Percentiles rank a stretch among this genome's conserved stretches.
These are phyloP conservation scores for Solanum stenotomum DNA, from an alignment of 257 asterid genomes.

Conservation along the genomic window DNA sequence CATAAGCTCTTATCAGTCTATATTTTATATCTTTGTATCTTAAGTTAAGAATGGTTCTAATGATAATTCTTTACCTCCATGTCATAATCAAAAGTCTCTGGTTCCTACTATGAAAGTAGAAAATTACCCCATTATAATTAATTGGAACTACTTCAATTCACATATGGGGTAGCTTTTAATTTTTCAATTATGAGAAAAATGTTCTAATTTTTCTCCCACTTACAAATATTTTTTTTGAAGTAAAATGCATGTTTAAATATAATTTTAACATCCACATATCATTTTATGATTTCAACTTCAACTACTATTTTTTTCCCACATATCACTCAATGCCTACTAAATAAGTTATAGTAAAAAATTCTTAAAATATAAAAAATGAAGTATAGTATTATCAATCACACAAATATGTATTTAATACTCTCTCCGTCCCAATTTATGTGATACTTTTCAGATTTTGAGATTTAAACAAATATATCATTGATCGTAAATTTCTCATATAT, in stretches of 20 bases:
- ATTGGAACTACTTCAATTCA: background rate
- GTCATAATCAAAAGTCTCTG: background rate
- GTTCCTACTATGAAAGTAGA: background rate
- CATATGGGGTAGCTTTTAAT: background rate
- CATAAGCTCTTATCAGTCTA: too few species aligned
- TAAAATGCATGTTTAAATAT: too few species aligned
- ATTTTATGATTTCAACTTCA: background rate
- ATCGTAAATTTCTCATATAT: too few species aligned
- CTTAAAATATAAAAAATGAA: background rate
- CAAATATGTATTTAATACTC: background rate
- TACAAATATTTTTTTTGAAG: too few species aligned
- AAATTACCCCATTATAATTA: background rate
- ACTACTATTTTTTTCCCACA: too few species aligned
- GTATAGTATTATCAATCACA: background rate
- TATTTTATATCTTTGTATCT: too few species aligned
- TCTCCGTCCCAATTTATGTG: too few species aligned
- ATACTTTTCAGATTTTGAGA: too few species aligned
- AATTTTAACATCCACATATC: background rate
- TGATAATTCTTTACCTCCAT: background rate
- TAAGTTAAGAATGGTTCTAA: too few species aligned
- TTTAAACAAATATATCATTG: too few species aligned
- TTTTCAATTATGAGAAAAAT: background rate
- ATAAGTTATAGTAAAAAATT: too few species aligned
- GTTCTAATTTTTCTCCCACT: background rate
- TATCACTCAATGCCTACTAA: background rate